Percentiles rank a stretch among this genome's conserved stretches.
Conservation (phyloP, 2,329 filamentous ascomycete genomes). For the Penicillium aurantiogriseum region DNA sequence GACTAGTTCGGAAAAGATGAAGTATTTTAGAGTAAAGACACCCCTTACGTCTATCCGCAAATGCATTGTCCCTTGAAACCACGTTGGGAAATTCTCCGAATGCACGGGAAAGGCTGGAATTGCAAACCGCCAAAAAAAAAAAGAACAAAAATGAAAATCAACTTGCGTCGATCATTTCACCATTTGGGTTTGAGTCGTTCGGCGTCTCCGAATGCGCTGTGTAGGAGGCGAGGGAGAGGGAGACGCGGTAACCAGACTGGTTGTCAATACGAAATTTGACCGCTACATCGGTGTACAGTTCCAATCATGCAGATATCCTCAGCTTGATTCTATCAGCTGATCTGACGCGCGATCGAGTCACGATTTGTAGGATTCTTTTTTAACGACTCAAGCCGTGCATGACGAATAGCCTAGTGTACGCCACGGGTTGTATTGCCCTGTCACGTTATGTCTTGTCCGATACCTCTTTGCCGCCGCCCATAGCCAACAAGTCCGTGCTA, state of each 20-base stretch:
- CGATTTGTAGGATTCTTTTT: background rate
- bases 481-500: slow-evolving; percentile 9
- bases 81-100: slow-evolving; percentile 26
- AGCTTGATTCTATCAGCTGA: slow-evolving; percentile 12
- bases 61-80: slow-evolving; percentile 6
- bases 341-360: background rate
- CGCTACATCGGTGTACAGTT: background rate
- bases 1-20: background rate
- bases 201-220: slow-evolving; percentile 27
- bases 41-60: slow-evolving; percentile 2
- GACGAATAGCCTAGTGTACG: slow-evolving; percentile 6
- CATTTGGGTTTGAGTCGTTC: slow-evolving; percentile 1
- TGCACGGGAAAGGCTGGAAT: background rate
- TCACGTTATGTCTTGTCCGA: slow-evolving; percentile 10
- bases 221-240: slow-evolving; percentile 21
- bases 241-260: slow-evolving; percentile 15
- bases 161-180: background rate
- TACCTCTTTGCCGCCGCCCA: slow-evolving; percentile 13
- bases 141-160: background rate
- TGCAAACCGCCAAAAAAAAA: background rate
- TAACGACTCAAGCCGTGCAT: slow-evolving; percentile 4
- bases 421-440: slow-evolving; percentile 13
- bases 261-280: slow-evolving; percentile 7
- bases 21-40: background rate
- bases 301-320: slow-evolving; percentile 7